These are phyloP conservation scores for Eucalyptus regnans DNA, from an alignment of 345 rosid species.

Conservation along the genomic window DNA sequence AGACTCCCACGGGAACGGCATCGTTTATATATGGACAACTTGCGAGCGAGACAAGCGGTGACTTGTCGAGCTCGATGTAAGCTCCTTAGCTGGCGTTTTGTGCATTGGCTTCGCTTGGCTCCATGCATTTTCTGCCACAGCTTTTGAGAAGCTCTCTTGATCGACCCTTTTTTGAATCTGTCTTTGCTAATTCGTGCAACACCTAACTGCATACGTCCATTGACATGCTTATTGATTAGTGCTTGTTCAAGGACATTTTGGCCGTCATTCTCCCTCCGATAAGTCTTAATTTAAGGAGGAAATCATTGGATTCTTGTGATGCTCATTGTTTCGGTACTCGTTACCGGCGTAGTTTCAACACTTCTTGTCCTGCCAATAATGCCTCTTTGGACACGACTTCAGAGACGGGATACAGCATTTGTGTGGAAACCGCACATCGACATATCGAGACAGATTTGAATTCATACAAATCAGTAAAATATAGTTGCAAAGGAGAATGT, in stretches of 20 bases:
- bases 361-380: background rate
- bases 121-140: background rate
- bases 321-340: background rate
- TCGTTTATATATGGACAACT: background rate
- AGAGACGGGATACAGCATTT: background rate
- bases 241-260: background rate
- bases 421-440: background rate
- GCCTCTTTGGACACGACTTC: background rate
- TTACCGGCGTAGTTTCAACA: background rate
- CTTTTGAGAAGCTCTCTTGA: background rate
- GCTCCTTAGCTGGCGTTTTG: conserved; percentile 12
- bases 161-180: background rate
- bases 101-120: background rate
- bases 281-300: background rate
- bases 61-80: conserved; percentile 43
- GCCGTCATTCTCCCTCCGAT: background rate
- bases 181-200: background rate
- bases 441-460: fast-evolving
- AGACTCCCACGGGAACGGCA: background rate
- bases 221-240: background rate
- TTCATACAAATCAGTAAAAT: background rate
- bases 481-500: background rate
- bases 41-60: background rate
- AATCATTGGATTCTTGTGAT: background rate
- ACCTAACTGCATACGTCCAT: background rate